A percentile compares a stretch with the other conserved stretches of the same genome.
These are phyloP conservation scores for Neltuma alba DNA, from an alignment of 306 rosid species.

Conservation along the genomic window DNA sequence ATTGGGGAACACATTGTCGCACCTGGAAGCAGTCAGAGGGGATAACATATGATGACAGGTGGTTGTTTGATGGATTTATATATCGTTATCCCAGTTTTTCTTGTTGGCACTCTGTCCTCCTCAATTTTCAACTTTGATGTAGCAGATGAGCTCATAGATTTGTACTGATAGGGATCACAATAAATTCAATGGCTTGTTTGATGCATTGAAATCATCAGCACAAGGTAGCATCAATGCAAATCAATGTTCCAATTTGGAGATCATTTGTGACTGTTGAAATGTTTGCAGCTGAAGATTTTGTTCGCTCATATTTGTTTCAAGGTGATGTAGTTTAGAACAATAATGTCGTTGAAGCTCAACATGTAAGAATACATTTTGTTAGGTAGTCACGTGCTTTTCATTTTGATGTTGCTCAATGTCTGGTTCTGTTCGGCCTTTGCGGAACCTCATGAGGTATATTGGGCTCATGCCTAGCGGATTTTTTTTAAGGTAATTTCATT, in stretches of 20 bases:
- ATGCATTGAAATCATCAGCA: neutral
- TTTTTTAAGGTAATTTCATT: too few relatives aligned
- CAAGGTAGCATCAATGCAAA: neutral
- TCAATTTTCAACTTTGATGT: constrained; percentile 16
- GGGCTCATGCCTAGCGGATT: too few relatives aligned
- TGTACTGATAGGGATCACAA: neutral
- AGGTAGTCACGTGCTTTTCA: neutral
- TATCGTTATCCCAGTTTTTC: constrained; percentile 22
- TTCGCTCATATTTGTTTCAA: neutral
- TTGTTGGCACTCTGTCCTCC: neutral
- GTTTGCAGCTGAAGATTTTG: neutral
- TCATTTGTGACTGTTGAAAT: constrained; percentile 5
- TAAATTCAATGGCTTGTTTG: neutral
- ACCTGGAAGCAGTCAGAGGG: neutral
- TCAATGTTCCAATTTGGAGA: constrained; percentile 9
- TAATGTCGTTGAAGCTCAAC: neutral
- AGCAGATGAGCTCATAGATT: neutral
- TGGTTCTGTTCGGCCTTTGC: neutral
- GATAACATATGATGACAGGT: constrained; percentile 8
- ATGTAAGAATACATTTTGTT: neutral
- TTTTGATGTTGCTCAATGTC: neutral
- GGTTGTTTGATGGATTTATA: constrained; percentile 26
- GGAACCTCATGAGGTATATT: too few relatives aligned
- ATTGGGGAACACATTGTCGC: constrained; percentile 1
- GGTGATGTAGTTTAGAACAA: neutral